Evolutionary conservation across 768 basidiomycete species (phyloP).

Genomic region (Inosperma sp.): DNA sequence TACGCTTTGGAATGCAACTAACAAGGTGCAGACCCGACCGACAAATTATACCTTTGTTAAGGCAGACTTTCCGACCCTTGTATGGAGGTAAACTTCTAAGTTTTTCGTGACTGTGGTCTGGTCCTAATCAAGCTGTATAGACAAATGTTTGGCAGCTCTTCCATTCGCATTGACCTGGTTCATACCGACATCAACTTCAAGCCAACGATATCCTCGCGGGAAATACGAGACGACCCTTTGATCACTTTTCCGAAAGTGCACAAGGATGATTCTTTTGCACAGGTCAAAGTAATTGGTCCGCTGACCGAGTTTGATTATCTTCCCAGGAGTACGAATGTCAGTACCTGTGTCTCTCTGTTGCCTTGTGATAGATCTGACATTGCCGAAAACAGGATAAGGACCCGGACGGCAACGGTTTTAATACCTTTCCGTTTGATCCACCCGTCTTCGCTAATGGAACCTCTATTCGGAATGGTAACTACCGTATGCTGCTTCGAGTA

Average conservation of each 20-base stretch:
- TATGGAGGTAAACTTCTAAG: too few relatives aligned
- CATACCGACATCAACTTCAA: constrained; percentile 36
- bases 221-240: constrained; percentile 24
- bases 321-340: constrained; percentile 43
- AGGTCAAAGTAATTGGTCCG: constrained; percentile 42
- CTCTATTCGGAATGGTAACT: constrained; percentile 38
- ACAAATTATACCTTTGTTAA: constrained; percentile 45
- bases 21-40: constrained; percentile 35
- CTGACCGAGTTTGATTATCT: constrained; percentile 45
- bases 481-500: constrained; percentile 37
- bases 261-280: constrained; percentile 36
- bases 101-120: too few relatives aligned
- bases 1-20: constrained; percentile 35
- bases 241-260: constrained; percentile 44
- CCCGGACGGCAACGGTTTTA: too few relatives aligned
- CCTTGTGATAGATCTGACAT: too few relatives aligned
- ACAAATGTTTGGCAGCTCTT: constrained; percentile 46
- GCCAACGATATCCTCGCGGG: constrained; percentile 35
- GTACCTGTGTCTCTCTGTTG: constrained; percentile 18
- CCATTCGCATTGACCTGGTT: constrained; percentile 47
- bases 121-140: too few relatives aligned
- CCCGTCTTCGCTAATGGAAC: constrained; percentile 44
- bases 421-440: too few relatives aligned
- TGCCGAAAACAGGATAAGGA: too few relatives aligned
- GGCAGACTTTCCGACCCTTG: constrained; percentile 36